These are phyloP conservation scores for Mrakia frigida DNA, from an alignment of 768 basidiomycete species.

Conservation along the genomic window DNA sequence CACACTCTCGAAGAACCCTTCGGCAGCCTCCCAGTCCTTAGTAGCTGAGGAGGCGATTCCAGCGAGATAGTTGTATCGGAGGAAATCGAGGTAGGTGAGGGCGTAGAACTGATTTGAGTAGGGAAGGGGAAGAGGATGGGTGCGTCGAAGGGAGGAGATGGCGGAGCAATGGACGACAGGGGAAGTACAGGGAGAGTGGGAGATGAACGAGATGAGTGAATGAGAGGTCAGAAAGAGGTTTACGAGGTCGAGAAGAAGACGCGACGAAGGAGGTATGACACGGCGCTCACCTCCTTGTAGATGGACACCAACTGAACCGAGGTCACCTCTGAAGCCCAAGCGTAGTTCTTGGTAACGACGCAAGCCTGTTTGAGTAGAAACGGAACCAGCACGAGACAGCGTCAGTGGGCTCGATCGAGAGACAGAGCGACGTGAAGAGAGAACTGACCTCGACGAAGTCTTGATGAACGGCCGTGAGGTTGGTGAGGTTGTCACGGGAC, in stretches of 20 bases:
- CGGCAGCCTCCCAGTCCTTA: slow-evolving; percentile 63
- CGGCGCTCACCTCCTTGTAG: not conserved
- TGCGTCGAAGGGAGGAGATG: not conserved
- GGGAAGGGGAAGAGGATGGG: no score
- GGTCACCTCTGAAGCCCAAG: not conserved
- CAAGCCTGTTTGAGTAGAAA: not conserved
- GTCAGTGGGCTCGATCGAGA: no score
- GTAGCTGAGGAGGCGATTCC: slow-evolving; percentile 64
- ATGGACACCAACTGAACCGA: not conserved
- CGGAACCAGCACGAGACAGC: not conserved
- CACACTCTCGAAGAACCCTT: slow-evolving; percentile 74
- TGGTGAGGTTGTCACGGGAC: not conserved
- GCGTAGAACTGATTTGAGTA: slow-evolving; percentile 45
- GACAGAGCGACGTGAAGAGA: not conserved
- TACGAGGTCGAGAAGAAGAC: no score
- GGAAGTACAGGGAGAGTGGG: no score
- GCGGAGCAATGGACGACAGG: no score
- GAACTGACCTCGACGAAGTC: slow-evolving; percentile 23
- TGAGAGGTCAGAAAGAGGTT: no score
- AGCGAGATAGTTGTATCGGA: slow-evolving; percentile 78
- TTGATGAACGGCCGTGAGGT: slow-evolving; percentile 13
- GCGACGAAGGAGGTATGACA: not conserved
- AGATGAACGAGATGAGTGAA: no score
- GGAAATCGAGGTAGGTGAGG: slow-evolving; percentile 68
- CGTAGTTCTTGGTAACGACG: not conserved